A percentile compares a stretch with the other conserved stretches of the same genome.
Evolutionary conservation across 192 early-diverging fungal species (phyloP).

Genomic region (Backusella psychrophila): DNA sequence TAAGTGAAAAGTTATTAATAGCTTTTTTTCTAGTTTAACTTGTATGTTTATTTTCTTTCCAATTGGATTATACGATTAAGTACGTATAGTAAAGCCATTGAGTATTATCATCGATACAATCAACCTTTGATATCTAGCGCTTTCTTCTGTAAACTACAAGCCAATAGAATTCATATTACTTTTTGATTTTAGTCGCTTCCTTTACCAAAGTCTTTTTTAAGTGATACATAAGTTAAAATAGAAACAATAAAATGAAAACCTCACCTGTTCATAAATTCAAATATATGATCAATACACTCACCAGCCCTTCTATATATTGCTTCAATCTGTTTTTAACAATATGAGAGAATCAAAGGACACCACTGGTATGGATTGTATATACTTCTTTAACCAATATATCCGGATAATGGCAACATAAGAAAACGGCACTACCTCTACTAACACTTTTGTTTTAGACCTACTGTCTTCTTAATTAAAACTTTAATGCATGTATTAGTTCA

Average conservation of each 20-base stretch:
- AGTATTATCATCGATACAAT: conserved; percentile 58
- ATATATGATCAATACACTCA: too few species aligned
- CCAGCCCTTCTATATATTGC: conserved; percentile 58
- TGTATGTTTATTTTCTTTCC: conserved; percentile 44
- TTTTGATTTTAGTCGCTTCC: conserved; percentile 47
- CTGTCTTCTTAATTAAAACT: conserved; percentile 49
- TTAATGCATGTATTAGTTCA: conserved; percentile 23
- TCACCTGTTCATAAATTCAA: too few species aligned
- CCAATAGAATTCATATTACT: conserved; percentile 56
- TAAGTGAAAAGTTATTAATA: background rate
- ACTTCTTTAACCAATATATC: conserved; percentile 53
- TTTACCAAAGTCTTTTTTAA: conserved; percentile 55
- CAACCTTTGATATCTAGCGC: conserved; percentile 65
- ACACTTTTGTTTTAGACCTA: conserved; percentile 17
- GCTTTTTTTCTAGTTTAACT: background rate
- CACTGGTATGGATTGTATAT: conserved; percentile 70
- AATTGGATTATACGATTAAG: conserved; percentile 85
- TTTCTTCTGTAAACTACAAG: conserved; percentile 61
- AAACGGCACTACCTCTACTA: background rate
- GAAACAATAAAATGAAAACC: conserved; percentile 23
- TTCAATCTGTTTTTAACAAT: conserved; percentile 72
- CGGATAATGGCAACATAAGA: background rate
- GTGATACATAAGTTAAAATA: background rate
- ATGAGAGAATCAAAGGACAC: conserved; percentile 69
- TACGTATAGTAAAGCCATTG: conserved; percentile 77